phyloP scores from a whole-genome alignment of 169 alveolate species.

The Eimeria acervulina region DNA sequence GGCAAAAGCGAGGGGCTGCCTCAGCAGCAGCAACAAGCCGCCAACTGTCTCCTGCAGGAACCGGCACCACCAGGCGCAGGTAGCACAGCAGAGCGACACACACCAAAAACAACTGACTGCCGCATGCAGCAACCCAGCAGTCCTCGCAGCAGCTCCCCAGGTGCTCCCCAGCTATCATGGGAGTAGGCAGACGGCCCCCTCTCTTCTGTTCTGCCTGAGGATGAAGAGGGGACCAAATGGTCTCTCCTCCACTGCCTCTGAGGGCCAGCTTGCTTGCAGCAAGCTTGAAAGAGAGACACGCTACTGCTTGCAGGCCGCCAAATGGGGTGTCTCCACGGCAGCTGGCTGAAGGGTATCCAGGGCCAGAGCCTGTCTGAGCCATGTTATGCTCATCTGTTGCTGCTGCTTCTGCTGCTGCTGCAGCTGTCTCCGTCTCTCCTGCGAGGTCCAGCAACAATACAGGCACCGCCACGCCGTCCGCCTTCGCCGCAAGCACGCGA shows the following conservation, averaged over 20 bases:
- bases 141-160: not conserved
- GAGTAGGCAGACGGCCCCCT: not conserved
- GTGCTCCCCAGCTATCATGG: slow-evolving; percentile 9
- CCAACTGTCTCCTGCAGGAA: slow-evolving; percentile 68
- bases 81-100: slow-evolving; percentile 36
- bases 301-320: not conserved
- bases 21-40: slow-evolving; percentile 49
- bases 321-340: not conserved
- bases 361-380: not conserved
- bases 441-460: slow-evolving; percentile 33
- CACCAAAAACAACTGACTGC: slow-evolving; percentile 56
- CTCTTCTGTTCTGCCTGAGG: not conserved
- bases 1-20: slow-evolving; percentile 62
- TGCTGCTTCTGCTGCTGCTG: slow-evolving; percentile 15
- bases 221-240: not conserved
- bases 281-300: not conserved
- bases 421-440: slow-evolving; percentile 3
- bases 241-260: not conserved
- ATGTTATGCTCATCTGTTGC: not conserved
- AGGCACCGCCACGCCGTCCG: slow-evolving; percentile 60
- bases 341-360: not conserved
- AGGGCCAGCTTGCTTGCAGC: slow-evolving; percentile 41
- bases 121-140: slow-evolving; percentile 32
- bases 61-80: slow-evolving; percentile 46
- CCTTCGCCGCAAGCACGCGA: slow-evolving; percentile 34